Percentiles rank a stretch among this genome's conserved stretches.
These are phyloP conservation scores for Coniochaeta sp. DNA, from an alignment of 2,329 filamentous ascomycete species.

Conservation along the genomic window DNA sequence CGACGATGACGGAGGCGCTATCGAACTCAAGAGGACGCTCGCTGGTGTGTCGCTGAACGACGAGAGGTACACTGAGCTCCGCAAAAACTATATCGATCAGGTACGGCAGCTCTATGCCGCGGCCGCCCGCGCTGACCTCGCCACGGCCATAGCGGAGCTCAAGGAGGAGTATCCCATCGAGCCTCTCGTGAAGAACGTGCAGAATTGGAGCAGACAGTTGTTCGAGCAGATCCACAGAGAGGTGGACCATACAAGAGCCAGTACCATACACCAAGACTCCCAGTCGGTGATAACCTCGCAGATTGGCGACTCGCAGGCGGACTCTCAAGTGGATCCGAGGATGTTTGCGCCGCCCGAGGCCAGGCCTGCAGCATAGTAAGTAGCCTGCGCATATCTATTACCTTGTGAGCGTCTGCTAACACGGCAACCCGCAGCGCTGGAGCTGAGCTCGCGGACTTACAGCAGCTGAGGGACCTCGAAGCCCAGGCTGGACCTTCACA, in stretches of 20 bases:
- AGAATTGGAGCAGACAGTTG: neutral
- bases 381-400: neutral
- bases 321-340: slow-evolving; percentile 1
- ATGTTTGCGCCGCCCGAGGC: neutral
- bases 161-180: neutral
- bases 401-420: neutral
- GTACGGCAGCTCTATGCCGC: neutral
- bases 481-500: neutral
- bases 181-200: neutral
- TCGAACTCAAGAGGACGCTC: neutral
- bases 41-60: neutral
- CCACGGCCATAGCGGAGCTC: neutral
- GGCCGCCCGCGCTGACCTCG: neutral
- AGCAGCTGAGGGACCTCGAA: neutral
- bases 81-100: neutral
- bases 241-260: neutral
- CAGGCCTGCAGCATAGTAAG: neutral
- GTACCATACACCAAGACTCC: neutral
- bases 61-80: neutral
- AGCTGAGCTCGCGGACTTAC: neutral
- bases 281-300: neutral
- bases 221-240: neutral
- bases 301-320: slow-evolving; percentile 2
- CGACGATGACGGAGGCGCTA: neutral
- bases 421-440: neutral